phyloP scores from a whole-genome alignment of 352 stramenopile species.

The Peronospora destructor region DNA sequence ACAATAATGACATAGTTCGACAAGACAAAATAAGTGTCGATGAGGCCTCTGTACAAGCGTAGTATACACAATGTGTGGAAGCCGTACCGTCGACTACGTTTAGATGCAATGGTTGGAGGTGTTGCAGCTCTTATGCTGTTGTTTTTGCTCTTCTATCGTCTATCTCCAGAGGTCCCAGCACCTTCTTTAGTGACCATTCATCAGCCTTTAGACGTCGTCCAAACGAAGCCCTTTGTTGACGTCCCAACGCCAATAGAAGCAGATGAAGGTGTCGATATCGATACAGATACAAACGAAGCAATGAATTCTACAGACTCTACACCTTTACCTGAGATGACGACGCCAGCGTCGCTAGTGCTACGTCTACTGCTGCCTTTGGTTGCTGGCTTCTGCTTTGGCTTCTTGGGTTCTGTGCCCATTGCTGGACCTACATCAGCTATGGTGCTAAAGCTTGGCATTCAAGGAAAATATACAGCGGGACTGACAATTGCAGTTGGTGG shows the following conservation, averaged over 20 bases:
- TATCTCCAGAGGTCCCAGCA: constrained; percentile 6
- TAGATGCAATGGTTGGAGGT: constrained; percentile 30
- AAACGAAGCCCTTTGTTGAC: constrained; percentile 1
- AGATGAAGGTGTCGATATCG: constrained; percentile 12
- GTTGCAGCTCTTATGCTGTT: constrained; percentile 46
- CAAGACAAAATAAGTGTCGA: not conserved
- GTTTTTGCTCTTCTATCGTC: constrained; percentile 45
- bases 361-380: constrained; percentile 65
- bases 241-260: constrained; percentile 3
- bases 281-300: constrained; percentile 4
- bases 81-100: constrained; percentile 59
- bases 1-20: too few species aligned
- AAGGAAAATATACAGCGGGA: constrained; percentile 75
- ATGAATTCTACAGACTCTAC: not conserved
- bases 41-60: constrained; percentile 62
- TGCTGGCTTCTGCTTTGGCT: constrained; percentile 79
- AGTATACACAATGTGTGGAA: constrained; percentile 53
- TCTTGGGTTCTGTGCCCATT: constrained; percentile 78
- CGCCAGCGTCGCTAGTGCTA: constrained; percentile 40
- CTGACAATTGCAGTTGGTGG: constrained; percentile 78
- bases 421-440: constrained; percentile 81
- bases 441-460: constrained; percentile 83
- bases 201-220: constrained; percentile 10
- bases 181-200: constrained; percentile 7
- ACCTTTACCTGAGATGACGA: not conserved